Evolutionary conservation across 495 filamentous ascomycete genomes (phyloP).

Genomic region (Massariosphaeria phaeospora): DNA sequence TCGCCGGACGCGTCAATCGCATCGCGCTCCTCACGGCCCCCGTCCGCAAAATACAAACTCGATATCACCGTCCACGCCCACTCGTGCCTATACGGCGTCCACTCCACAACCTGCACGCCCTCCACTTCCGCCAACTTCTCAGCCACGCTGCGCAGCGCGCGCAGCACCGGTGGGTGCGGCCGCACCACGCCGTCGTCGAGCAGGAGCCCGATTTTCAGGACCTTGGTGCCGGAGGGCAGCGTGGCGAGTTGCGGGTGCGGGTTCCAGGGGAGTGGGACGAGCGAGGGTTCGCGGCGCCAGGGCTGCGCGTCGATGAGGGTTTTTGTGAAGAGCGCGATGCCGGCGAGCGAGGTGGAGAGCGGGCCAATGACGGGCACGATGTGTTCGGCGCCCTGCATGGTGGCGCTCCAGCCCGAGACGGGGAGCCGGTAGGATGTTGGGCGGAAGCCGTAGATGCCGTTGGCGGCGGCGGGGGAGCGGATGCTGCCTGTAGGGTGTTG

Average conservation of each 20-base stretch:
- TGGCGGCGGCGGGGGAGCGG: conserved; percentile 55
- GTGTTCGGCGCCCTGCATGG: conserved; percentile 54
- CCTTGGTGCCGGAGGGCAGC: conserved; percentile 3
- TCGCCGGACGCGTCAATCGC: conserved; percentile 52
- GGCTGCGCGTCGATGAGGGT: conserved; percentile 55
- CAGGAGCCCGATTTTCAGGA: conserved; percentile 61
- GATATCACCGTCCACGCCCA: conserved; percentile 45
- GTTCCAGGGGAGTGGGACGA: conserved; percentile 60
- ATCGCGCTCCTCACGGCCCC: conserved; percentile 48
- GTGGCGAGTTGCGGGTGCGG: conserved; percentile 3
- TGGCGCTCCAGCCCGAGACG: conserved; percentile 44
- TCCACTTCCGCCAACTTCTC: conserved; percentile 47
- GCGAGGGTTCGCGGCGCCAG: conserved; percentile 56
- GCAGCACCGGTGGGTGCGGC: conserved; percentile 64
- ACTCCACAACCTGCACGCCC: conserved; percentile 58
- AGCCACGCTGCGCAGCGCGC: conserved; percentile 54
- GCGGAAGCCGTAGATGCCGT: conserved; percentile 61
- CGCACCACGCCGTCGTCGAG: conserved; percentile 65
- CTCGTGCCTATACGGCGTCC: conserved; percentile 53
- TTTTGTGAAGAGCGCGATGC: conserved; percentile 60
- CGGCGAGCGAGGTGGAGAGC: conserved; percentile 56
- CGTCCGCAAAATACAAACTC: conserved; percentile 47
- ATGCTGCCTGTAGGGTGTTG: conserved; percentile 5
- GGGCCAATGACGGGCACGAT: conserved; percentile 61
- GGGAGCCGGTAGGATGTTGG: conserved; percentile 59